Conservation (phyloP, 495 filamentous ascomycete genomes). For the Aspergillus avenaceus region DNA sequence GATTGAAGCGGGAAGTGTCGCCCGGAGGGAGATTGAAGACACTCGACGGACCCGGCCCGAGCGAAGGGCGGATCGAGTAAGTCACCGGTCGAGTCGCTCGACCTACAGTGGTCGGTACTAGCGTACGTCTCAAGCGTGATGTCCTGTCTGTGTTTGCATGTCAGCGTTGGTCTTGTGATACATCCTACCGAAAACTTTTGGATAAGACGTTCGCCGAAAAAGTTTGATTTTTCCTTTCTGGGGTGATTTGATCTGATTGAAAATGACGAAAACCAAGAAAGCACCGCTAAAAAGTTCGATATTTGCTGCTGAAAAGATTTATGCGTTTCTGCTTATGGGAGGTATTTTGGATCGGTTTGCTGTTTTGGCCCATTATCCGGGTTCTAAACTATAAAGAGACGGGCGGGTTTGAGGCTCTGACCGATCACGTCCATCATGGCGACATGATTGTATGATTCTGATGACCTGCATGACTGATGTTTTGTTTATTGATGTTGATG, state of each 20-base stretch:
- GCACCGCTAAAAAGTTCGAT: constrained; percentile 12
- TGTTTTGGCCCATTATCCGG: constrained; percentile 7
- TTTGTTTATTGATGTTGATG: constrained; percentile 19
- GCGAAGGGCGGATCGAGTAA: constrained; percentile 35
- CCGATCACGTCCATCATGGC: constrained; percentile 31
- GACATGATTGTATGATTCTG: constrained; percentile 48
- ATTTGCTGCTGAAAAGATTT: constrained; percentile 9
- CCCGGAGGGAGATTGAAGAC: constrained; percentile 29
- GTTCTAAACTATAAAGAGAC: constrained; percentile 17
- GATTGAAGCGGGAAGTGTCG: constrained; percentile 24
- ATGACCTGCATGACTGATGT: constrained; percentile 44
- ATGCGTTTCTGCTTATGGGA: constrained; percentile 11
- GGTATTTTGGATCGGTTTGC: constrained; percentile 13
- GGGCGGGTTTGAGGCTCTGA: constrained; percentile 18
- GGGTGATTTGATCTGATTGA: background rate
- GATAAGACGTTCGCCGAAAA: background rate
- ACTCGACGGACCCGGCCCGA: constrained; percentile 27
- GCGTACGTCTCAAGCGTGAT: background rate
- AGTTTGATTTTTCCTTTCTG: background rate
- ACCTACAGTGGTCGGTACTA: constrained; percentile 27
- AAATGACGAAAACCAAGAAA: background rate
- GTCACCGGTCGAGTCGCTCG: constrained; percentile 37
- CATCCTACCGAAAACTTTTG: background rate
- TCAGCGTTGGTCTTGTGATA: background rate
- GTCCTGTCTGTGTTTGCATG: background rate